phyloP scores from a whole-genome alignment of 2,329 filamentous ascomycete genomes.

The Pseudogymnoascus sp. region DNA sequence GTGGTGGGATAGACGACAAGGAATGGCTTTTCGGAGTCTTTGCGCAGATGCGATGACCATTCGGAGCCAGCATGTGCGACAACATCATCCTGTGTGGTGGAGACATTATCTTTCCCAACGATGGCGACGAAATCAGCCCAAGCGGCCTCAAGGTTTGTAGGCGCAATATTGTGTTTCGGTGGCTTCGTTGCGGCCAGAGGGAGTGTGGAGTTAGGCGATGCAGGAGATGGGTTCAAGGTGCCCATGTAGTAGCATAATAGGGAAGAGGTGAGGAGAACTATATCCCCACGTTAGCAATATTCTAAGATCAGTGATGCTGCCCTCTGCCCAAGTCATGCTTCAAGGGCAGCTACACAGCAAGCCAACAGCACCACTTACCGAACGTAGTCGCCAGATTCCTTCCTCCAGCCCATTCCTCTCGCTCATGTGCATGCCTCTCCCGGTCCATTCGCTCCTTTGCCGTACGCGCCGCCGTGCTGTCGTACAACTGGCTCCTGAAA shows the following conservation, averaged over 20 bases:
- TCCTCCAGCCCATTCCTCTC: slow-evolving; percentile 32
- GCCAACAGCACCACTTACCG: slow-evolving; percentile 33
- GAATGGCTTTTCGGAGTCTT: slow-evolving; percentile 47
- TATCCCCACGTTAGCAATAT: slow-evolving; percentile 2
- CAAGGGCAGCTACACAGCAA: background rate
- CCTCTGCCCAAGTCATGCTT: background rate
- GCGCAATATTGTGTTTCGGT: slow-evolving; percentile 51
- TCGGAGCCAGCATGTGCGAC: slow-evolving; percentile 50
- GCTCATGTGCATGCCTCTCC: slow-evolving; percentile 39
- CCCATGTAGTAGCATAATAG: slow-evolving; percentile 47
- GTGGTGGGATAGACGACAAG: slow-evolving; percentile 68
- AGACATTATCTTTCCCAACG: slow-evolving; percentile 58
- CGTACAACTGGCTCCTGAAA: slow-evolving; percentile 54
- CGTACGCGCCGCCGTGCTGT: slow-evolving; percentile 48
- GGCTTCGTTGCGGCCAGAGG: slow-evolving; percentile 44
- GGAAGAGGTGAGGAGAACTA: slow-evolving; percentile 25
- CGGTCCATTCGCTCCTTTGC: slow-evolving; percentile 47
- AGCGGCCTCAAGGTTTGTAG: slow-evolving; percentile 58
- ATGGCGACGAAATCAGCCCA: slow-evolving; percentile 62
- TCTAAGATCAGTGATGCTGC: background rate
- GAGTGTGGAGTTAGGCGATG: slow-evolving; percentile 49
- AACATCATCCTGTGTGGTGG: slow-evolving; percentile 49
- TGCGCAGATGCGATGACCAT: slow-evolving; percentile 53
- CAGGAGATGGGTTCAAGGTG: slow-evolving; percentile 43
- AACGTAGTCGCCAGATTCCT: slow-evolving; percentile 48